phyloP scores from a whole-genome alignment of 2,329 filamentous ascomycete species.

The Neonectria magnoliae region DNA sequence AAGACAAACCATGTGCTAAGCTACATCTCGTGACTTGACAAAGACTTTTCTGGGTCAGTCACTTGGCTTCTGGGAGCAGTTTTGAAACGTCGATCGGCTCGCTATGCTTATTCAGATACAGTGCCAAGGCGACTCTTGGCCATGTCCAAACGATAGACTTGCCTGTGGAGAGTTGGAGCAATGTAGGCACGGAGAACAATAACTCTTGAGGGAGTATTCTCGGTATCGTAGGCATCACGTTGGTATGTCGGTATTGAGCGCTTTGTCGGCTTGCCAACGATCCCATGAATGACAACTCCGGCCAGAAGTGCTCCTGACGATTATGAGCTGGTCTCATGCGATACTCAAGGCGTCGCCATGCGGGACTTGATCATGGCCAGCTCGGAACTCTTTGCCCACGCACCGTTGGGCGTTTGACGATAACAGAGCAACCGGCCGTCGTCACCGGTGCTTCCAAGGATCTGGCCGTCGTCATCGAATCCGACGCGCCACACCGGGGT shows the following conservation, averaged over 20 bases:
- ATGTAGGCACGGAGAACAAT: background rate
- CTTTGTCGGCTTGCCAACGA: background rate
- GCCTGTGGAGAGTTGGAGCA: background rate
- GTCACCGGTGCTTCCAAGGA: constrained; percentile 80
- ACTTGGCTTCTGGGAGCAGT: background rate
- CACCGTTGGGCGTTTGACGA: constrained; percentile 66
- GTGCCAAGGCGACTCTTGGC: background rate
- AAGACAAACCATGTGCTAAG: background rate
- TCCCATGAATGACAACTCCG: background rate
- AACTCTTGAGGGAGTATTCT: background rate
- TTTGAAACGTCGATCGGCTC: background rate
- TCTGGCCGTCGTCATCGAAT: constrained; percentile 76
- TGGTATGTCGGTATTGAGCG: background rate
- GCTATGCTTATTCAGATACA: background rate
- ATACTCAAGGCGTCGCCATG: constrained; percentile 57
- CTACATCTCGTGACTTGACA: background rate
- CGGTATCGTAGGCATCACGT: background rate
- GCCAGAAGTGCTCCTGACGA: too few species aligned
- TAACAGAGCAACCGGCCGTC: constrained; percentile 74
- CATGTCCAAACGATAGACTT: background rate
- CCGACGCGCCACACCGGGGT: constrained; percentile 80
- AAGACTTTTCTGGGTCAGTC: too few species aligned
- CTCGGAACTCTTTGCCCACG: constrained; percentile 70
- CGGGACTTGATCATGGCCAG: constrained; percentile 66
- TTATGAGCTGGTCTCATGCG: background rate